Evolutionary conservation across 805 yeast species (phyloP).

Genomic region (Saccharomycopsis schoenii): DNA sequence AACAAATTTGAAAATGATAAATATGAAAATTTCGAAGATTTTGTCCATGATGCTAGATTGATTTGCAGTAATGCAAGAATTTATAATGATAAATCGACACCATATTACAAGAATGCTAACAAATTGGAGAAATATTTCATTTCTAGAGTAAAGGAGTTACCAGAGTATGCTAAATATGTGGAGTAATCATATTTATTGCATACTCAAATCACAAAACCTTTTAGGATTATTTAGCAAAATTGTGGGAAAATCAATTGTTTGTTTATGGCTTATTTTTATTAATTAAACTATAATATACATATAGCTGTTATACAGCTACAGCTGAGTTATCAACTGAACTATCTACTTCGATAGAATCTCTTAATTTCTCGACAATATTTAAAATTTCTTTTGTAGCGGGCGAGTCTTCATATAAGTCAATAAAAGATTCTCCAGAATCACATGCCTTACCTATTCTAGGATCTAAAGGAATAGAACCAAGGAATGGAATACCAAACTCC

Average conservation of each 20-base stretch:
- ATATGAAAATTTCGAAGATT: constrained; percentile 84
- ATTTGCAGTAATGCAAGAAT: constrained; percentile 86
- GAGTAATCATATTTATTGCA: constrained; percentile 2
- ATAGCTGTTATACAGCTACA: too few relatives aligned
- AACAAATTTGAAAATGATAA: constrained; percentile 84
- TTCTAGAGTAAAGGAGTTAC: constrained; percentile 74
- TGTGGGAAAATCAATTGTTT: background rate
- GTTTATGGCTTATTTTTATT: too few relatives aligned
- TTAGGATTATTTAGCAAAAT: too few relatives aligned
- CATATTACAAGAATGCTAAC: constrained; percentile 90
- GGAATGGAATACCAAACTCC: constrained; percentile 66
- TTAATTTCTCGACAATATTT: constrained; percentile 65
- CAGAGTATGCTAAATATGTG: constrained; percentile 49
- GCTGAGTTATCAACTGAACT: background rate
- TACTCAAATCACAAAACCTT: too few relatives aligned
- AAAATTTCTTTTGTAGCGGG: constrained; percentile 85
- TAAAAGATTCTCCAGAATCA: constrained; percentile 76
- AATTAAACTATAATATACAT: too few relatives aligned
- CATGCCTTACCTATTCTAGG: constrained; percentile 88
- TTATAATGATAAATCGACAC: constrained; percentile 89
- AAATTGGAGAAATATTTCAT: constrained; percentile 85
- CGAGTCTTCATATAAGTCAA: constrained; percentile 78
- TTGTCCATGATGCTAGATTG: constrained; percentile 77
- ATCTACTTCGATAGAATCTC: constrained; percentile 30
- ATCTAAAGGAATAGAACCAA: constrained; percentile 92